Conservation (phyloP, 257 asterid genomes). For the Nemophila menziesii region DNA sequence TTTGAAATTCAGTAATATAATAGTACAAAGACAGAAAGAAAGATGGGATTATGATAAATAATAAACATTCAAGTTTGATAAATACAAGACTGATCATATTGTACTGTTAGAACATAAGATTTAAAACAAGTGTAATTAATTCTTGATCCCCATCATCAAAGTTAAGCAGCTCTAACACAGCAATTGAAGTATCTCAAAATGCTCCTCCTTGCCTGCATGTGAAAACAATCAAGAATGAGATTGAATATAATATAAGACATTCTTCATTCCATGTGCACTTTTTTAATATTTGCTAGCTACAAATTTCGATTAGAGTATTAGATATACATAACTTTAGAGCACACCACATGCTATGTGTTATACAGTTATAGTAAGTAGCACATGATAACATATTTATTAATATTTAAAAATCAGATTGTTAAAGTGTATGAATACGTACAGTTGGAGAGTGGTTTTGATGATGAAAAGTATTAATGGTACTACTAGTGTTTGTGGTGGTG, state of each 20-base stretch:
- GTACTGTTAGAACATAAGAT: too few species aligned
- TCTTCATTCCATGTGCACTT: constrained; percentile 11
- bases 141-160: too few species aligned
- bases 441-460: constrained; percentile 45
- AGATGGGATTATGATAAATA: too few species aligned
- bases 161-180: constrained; percentile 70
- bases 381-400: constrained; percentile 6
- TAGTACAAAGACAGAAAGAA: too few species aligned
- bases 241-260: background rate
- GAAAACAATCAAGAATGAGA: background rate
- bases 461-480: constrained; percentile 20
- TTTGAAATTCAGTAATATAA: too few species aligned
- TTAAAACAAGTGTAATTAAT: too few species aligned
- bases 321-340: constrained; percentile 6
- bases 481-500: constrained; percentile 21
- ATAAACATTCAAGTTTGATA: too few species aligned
- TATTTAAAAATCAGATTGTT: too few species aligned
- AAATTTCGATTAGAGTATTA: constrained; percentile 10
- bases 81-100: background rate
- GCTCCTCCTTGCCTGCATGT: constrained; percentile 64
- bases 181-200: constrained; percentile 80
- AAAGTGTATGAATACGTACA: constrained; percentile 48
- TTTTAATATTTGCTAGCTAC: constrained; percentile 8
- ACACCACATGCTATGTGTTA: constrained; percentile 6
- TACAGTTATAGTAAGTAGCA: background rate